These are phyloP conservation scores for Mimosa pudica DNA, from an alignment of 306 rosid species.

Conservation along the genomic window DNA sequence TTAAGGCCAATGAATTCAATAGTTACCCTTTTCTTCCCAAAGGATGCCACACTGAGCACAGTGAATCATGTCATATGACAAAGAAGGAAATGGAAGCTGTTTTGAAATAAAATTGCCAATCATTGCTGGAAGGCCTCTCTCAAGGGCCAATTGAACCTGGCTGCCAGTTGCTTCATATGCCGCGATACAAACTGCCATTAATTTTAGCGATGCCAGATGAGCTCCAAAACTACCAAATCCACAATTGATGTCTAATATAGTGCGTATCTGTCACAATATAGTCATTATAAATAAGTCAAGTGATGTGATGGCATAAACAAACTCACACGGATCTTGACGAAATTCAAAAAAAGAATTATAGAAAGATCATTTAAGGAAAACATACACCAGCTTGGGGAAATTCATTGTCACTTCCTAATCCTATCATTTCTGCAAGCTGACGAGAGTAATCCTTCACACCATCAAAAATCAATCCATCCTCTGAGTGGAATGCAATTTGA, in stretches of 20 bases:
- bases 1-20: slow-evolving; percentile 19
- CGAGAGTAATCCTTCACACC: slow-evolving; percentile 93
- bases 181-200: slow-evolving; percentile 90
- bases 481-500: slow-evolving; percentile 95
- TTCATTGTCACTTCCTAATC: slow-evolving; percentile 77
- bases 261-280: slow-evolving; percentile 61
- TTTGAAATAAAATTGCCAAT: slow-evolving; percentile 74
- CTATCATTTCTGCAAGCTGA: slow-evolving; percentile 96
- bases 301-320: slow-evolving; percentile 1
- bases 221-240: slow-evolving; percentile 99
- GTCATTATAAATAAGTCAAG: slow-evolving; percentile 39
- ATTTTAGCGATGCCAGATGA: slow-evolving; percentile 76
- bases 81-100: slow-evolving; percentile 93
- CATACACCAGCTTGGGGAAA: slow-evolving; percentile 92
- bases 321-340: slow-evolving; percentile 22
- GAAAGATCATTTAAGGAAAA: slow-evolving; percentile 24
- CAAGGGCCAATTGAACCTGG: slow-evolving; percentile 98
- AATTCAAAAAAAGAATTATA: background rate
- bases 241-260: slow-evolving; percentile 84
- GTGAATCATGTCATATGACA: slow-evolving; percentile 94
- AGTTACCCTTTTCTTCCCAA: slow-evolving; percentile 87
- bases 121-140: slow-evolving; percentile 99
- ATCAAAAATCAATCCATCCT: slow-evolving; percentile 82
- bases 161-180: slow-evolving; percentile 96
- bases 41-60: slow-evolving; percentile 91